Conservation (phyloP, 768 basidiomycete species). For the Pleurotus tuber-regium region DNA sequence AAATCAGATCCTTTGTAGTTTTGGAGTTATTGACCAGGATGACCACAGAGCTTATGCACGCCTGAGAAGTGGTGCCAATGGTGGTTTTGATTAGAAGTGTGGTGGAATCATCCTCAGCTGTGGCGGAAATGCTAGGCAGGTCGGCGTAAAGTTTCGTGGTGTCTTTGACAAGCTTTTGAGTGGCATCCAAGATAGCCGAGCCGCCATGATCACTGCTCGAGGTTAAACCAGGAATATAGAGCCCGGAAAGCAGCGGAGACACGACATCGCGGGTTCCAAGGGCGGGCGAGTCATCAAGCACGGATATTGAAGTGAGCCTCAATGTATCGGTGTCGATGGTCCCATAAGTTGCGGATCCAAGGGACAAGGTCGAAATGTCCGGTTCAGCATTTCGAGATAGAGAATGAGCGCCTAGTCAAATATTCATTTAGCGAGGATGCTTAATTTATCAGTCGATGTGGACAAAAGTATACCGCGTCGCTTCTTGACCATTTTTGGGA, state of each 20-base stretch:
- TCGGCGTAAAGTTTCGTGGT: background rate
- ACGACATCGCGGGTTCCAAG: background rate
- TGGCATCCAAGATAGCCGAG: background rate
- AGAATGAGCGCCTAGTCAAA: too few relatives aligned
- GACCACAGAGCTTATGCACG: background rate
- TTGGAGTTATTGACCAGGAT: background rate
- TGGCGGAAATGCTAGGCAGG: background rate
- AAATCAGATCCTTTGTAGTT: background rate
- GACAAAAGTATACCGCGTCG: too few relatives aligned
- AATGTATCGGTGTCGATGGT: too few relatives aligned
- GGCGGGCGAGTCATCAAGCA: too few relatives aligned
- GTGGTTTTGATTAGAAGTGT: background rate
- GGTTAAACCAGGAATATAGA: background rate
- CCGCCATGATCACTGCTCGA: background rate
- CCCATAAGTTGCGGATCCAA: too few relatives aligned
- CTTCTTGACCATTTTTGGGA: too few relatives aligned
- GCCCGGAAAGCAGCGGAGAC: background rate
- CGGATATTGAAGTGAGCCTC: too few relatives aligned
- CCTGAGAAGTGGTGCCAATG: background rate
- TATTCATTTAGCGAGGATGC: too few relatives aligned
- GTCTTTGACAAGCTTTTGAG: slow-evolving; percentile 1
- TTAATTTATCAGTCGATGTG: too few relatives aligned
- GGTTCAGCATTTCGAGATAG: too few relatives aligned
- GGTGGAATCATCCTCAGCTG: background rate
- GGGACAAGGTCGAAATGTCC: too few relatives aligned